Evolutionary conservation across 129 eudicot genomes (phyloP), one percentile per base, ranked within the genome.

Genomic region (Chrysanthemum seticuspe): DNA sequence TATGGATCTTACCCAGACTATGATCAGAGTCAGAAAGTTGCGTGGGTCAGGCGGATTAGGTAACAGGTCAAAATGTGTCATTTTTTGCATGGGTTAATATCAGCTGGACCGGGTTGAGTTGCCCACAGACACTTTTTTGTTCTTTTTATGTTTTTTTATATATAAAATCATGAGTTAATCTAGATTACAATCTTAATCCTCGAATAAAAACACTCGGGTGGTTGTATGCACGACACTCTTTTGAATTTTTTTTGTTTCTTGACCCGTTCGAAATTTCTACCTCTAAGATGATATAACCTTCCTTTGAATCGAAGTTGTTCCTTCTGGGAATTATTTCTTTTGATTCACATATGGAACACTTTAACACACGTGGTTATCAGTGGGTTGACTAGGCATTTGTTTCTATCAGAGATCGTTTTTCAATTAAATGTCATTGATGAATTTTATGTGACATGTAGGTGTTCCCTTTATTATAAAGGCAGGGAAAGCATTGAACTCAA

Each of bases 401-500:
- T 53, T 74, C 23, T 51, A 18, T 16, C 2, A 62, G 21, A 25
- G 4, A 15, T 71, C 14, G 40, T 45, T 19, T 13, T 53, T 49
- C 11, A n/a, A 65, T 65, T 3, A 31, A 49, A 62, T 15, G 52
- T 8, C 54, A 6, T 14, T 65, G 14, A 44, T 44, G 10, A 36
- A 44, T 65, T 51, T 19, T 50, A 15, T 66, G 61, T 65, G 48
- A 61, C 71, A 66, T 79, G 80, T 79, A 92, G 98, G 98, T 75
- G 98, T 93, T 72, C 98, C 98, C 12, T 93, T 93, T 63, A 82
- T 93, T 54, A 88, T 93, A 48, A 93, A 93, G 78, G 98, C 98
- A 21, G 98, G 98, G 69, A 93, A 93, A 78, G 97, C 98, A 13
- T 74, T 93, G 67, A 86, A 84, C 71, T 93, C 98, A 31, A 84